Evolutionary conservation across 306 rosid genomes (phyloP).

Genomic region (Trifolium pratense): DNA sequence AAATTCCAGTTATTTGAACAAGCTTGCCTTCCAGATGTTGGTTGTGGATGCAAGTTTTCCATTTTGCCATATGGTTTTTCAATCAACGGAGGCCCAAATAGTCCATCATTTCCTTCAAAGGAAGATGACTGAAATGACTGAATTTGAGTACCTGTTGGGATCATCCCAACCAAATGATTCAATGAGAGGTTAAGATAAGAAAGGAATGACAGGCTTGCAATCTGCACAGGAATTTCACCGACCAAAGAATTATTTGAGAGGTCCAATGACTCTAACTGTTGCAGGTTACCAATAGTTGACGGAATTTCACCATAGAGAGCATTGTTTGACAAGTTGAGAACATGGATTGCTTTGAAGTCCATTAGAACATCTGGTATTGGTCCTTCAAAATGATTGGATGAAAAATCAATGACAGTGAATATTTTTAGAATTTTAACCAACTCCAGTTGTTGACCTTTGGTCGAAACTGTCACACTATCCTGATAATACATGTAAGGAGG

Average conservation of each 20-base stretch:
- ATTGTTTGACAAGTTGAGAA: slow-evolving; percentile 51
- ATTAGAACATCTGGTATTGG: background rate
- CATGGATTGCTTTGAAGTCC: background rate
- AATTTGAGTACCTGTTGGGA: slow-evolving; percentile 38
- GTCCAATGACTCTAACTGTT: slow-evolving; percentile 48
- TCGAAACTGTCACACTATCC: slow-evolving; percentile 25
- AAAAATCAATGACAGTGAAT: slow-evolving; percentile 46
- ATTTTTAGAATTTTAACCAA: slow-evolving; percentile 25
- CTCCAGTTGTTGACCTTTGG: slow-evolving; percentile 27
- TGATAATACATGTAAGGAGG: background rate
- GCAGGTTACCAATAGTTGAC: slow-evolving; percentile 20
- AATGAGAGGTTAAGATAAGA: background rate
- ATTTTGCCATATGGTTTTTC: too few species aligned
- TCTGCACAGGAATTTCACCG: slow-evolving; percentile 41
- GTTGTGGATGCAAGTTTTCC: too few species aligned
- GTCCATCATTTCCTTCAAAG: too few species aligned
- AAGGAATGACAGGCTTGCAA: slow-evolving; percentile 37
- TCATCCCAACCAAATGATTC: slow-evolving; percentile 22
- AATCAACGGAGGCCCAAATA: too few species aligned
- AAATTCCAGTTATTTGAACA: slow-evolving; percentile 6
- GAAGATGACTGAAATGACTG: too few species aligned
- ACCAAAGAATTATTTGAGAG: slow-evolving; percentile 42
- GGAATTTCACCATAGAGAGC: slow-evolving; percentile 43
- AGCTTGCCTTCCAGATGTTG: background rate
- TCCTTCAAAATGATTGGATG: slow-evolving; percentile 45